phyloP scores from a whole-genome alignment of 176 grass and related monocot species.

The Rhynchospora pubera region DNA sequence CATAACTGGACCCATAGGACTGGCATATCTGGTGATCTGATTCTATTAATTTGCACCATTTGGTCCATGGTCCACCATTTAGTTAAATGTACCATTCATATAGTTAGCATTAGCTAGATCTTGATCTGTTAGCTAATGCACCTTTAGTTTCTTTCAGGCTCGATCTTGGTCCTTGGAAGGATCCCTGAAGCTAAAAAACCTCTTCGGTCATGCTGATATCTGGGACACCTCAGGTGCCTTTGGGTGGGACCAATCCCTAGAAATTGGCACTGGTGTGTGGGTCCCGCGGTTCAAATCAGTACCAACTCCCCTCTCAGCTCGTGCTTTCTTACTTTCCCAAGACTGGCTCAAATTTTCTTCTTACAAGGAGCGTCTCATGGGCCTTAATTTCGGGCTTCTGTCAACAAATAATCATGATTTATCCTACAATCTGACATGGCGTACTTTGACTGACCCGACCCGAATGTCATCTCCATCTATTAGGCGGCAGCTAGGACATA shows the following conservation, averaged over 20 bases:
- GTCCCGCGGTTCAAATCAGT: slow-evolving; percentile 65
- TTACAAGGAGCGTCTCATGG: slow-evolving; percentile 59
- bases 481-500: slow-evolving; percentile 64
- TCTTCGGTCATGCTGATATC: slow-evolving; percentile 74
- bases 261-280: slow-evolving; percentile 48
- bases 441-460: slow-evolving; percentile 47
- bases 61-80: no score
- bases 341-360: slow-evolving; percentile 80
- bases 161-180: slow-evolving; percentile 67
- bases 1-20: not conserved
- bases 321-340: slow-evolving; percentile 56
- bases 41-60: no score
- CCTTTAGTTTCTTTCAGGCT: slow-evolving; percentile 40
- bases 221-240: slow-evolving; percentile 68
- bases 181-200: slow-evolving; percentile 79
- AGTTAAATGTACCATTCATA: not conserved
- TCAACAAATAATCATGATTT: slow-evolving; percentile 64
- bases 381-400: slow-evolving; percentile 69
- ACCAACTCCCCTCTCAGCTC: slow-evolving; percentile 50
- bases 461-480: slow-evolving; percentile 40
- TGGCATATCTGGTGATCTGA: not conserved
- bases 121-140: not conserved
- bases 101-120: not conserved
- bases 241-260: slow-evolving; percentile 55
- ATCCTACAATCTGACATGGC: slow-evolving; percentile 75